phyloP scores from a whole-genome alignment of 2,329 filamentous ascomycete genomes.

The Fusarium devonianum region DNA sequence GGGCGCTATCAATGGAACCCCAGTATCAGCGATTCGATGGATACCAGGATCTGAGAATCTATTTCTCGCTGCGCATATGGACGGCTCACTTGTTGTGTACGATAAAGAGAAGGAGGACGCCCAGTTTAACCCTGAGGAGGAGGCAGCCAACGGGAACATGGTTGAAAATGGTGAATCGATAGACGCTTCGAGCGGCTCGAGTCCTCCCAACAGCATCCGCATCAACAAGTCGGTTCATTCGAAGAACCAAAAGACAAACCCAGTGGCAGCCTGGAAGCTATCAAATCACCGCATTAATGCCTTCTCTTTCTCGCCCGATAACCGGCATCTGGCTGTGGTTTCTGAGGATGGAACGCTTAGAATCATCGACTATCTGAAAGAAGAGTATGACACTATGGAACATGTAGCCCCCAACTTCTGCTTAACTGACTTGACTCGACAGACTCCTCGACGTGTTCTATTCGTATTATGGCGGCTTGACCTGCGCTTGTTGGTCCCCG shows the following conservation, averaged over 20 bases:
- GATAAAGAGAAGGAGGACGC: conserved; percentile 97
- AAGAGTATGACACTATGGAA: conserved; percentile 68
- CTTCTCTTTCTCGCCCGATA: conserved; percentile 91
- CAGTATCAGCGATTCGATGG: conserved; percentile 90
- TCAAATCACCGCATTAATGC: conserved; percentile 90
- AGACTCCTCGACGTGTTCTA: conserved; percentile 87
- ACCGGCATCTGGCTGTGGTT: conserved; percentile 84
- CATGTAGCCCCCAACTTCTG: not conserved
- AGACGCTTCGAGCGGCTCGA: conserved; percentile 45
- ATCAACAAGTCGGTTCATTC: conserved; percentile 93
- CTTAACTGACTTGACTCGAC: conserved; percentile 23
- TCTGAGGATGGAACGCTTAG: conserved; percentile 90
- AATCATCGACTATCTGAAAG: conserved; percentile 89
- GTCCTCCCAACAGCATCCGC: conserved; percentile 62
- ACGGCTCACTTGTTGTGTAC: conserved; percentile 90
- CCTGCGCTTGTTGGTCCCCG: conserved; percentile 96
- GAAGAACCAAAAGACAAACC: conserved; percentile 91
- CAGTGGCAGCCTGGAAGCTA: conserved; percentile 89
- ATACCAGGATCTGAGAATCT: conserved; percentile 92
- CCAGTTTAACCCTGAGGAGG: conserved; percentile 75
- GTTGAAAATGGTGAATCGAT: conserved; percentile 53
- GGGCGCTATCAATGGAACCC: conserved; percentile 86
- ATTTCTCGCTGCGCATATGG: conserved; percentile 90
- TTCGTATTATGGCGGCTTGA: conserved; percentile 92
- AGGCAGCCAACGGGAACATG: conserved; percentile 56